phyloP scores from a whole-genome alignment of 148 eudicot species.

The Rhododendron vialii region DNA sequence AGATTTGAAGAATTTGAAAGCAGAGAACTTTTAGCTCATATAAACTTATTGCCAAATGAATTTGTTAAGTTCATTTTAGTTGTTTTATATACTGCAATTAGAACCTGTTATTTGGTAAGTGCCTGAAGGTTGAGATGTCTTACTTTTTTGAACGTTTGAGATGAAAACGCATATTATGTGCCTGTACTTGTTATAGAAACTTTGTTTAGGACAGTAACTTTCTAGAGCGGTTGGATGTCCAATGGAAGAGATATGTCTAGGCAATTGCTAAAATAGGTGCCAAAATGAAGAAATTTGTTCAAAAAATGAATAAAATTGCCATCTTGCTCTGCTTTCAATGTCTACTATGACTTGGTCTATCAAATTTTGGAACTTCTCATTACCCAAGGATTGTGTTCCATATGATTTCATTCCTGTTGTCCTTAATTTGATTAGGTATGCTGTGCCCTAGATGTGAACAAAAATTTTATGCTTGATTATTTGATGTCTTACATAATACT shows the following conservation, averaged over 20 bases:
- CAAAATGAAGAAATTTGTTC: background rate
- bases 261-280: background rate
- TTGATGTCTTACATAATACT: background rate
- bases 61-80: background rate
- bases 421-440: background rate
- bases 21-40: background rate
- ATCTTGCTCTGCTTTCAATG: background rate
- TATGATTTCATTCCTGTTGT: background rate
- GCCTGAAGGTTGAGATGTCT: background rate
- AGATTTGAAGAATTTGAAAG: background rate
- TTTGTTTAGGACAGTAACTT: background rate
- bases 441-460: background rate
- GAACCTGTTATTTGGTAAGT: background rate
- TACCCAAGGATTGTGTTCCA: background rate
- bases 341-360: background rate
- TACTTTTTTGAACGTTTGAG: background rate
- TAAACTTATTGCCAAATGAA: background rate
- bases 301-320: background rate
- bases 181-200: background rate
- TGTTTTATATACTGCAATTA: background rate
- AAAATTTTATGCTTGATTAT: background rate
- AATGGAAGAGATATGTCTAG: background rate
- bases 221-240: background rate
- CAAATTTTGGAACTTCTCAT: background rate
- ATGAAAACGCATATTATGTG: background rate